phyloP scores from a whole-genome alignment of 1,139 yeast species.

The Blastobotrys serpentis region DNA sequence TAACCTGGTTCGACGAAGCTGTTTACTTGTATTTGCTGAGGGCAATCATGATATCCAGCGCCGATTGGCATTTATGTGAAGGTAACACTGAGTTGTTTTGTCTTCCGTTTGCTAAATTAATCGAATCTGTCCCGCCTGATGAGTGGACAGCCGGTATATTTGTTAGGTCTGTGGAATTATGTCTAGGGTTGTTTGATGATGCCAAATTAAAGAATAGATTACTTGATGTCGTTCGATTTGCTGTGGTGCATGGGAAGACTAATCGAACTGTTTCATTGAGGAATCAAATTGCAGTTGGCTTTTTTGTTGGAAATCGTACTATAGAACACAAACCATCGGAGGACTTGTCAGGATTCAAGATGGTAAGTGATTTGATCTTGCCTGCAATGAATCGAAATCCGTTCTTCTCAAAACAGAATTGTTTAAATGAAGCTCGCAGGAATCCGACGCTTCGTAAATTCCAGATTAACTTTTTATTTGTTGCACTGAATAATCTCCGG shows the following conservation, averaged over 20 bases:
- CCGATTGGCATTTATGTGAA: conserved; percentile 1
- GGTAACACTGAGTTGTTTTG: neutral
- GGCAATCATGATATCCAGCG: neutral
- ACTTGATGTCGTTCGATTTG: neutral
- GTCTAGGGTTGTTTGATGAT: neutral
- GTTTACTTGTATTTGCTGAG: neutral
- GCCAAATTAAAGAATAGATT: neutral
- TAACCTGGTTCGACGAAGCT: neutral
- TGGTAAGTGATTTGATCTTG: neutral
- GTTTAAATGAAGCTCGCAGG: neutral
- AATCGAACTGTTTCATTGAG: neutral
- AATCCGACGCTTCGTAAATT: neutral
- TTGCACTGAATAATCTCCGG: neutral
- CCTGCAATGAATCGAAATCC: neutral
- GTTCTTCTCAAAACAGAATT: neutral
- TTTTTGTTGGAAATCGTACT: neutral
- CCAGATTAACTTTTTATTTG: neutral
- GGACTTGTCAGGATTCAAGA: neutral
- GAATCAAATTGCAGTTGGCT: neutral
- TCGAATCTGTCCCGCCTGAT: neutral
- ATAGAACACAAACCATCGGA: neutral
- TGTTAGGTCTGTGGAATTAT: neutral
- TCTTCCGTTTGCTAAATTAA: neutral
- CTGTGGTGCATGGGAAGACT: neutral
- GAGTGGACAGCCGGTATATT: neutral